Conservation (phyloP, 139 green algal genomes). For the Chlorella vulgaris region DNA sequence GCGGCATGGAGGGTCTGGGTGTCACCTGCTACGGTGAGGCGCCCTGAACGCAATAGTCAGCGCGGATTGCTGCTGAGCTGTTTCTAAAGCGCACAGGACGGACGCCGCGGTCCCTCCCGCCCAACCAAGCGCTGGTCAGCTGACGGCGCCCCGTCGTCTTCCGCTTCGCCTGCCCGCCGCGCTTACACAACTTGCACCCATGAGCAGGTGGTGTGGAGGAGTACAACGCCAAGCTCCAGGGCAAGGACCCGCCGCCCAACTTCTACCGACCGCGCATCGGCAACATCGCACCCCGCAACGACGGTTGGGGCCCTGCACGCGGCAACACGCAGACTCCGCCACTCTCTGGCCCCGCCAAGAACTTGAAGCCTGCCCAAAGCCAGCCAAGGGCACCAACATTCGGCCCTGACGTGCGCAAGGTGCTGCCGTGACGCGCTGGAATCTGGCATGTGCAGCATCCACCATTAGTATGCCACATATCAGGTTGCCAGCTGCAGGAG, state of each 20-base stretch:
- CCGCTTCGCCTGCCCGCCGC: neutral
- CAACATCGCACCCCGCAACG: constrained; percentile 20
- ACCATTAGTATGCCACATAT: no score
- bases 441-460: no score
- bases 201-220: neutral
- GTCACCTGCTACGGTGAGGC: no score
- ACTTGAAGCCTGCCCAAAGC: neutral
- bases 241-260: neutral
- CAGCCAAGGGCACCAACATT: constrained; percentile 3
- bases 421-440: no score
- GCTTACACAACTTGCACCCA: neutral
- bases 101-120: no score
- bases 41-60: no score
- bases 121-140: no score
- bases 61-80: no score
- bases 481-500: no score
- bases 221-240: neutral
- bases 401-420: neutral
- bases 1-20: no score
- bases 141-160: neutral
- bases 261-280: neutral
- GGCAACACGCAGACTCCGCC: constrained; percentile 24
- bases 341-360: constrained; percentile 4
- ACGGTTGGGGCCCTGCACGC: neutral
- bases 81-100: no score